Percentiles rank a stretch among this genome's conserved stretches.
Conservation (phyloP, 805 yeast species). For the Jamesozyma jinghongensis region DNA sequence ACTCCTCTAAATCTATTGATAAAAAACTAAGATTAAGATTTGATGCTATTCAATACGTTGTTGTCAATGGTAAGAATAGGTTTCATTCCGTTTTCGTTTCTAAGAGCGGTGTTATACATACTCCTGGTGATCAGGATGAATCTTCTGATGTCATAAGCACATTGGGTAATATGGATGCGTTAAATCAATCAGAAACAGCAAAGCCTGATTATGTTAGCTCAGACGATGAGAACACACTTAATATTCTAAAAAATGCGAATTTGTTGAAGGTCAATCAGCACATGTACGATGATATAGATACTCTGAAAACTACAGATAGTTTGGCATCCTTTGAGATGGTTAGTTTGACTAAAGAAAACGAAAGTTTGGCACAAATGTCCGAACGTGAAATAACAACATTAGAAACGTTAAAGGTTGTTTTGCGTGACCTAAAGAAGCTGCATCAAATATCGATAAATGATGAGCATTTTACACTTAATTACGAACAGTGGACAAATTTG, state of each 20-base stretch:
- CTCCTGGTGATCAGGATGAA: neutral
- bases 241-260: neutral
- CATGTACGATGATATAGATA: neutral
- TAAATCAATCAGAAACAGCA: neutral
- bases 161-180: neutral
- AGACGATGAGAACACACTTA: neutral
- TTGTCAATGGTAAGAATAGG: constrained; percentile 5
- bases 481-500: constrained; percentile 20
- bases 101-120: neutral
- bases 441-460: constrained; percentile 14
- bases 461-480: constrained; percentile 14
- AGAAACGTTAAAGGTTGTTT: constrained; percentile 8
- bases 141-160: neutral
- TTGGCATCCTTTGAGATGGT: neutral
- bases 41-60: constrained; percentile 8
- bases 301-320: neutral
- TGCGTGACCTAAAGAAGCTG: constrained; percentile 14
- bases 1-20: constrained; percentile 18
- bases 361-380: neutral
- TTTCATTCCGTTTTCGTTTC: neutral
- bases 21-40: constrained; percentile 11
- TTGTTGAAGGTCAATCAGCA: neutral
- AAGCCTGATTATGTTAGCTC: neutral
- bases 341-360: neutral
- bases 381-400: constrained; percentile 2